These are phyloP conservation scores for Neonectria neomacrospora DNA, from an alignment of 2,329 filamentous ascomycete species.

Conservation along the genomic window DNA sequence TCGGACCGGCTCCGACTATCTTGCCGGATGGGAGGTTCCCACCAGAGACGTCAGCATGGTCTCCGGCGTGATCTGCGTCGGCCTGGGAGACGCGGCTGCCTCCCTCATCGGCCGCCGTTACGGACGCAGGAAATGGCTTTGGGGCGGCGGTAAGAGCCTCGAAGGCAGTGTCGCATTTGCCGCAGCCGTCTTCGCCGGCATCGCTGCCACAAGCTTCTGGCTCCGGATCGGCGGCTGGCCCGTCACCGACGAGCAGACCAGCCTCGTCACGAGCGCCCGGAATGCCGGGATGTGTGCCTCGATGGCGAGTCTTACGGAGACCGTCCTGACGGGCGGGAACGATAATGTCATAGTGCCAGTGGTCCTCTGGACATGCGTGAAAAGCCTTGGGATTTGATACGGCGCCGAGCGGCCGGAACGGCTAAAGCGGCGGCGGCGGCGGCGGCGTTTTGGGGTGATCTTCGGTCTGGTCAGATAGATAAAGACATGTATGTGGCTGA, in stretches of 20 bases:
- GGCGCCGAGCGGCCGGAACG: slow-evolving; percentile 3
- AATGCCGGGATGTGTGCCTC: slow-evolving; percentile 79
- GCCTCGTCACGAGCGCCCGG: slow-evolving; percentile 56
- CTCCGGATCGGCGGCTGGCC: slow-evolving; percentile 81
- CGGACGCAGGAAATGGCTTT: slow-evolving; percentile 91
- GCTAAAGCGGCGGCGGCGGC: neutral
- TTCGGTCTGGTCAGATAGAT: slow-evolving; percentile 22
- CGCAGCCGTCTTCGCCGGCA: slow-evolving; percentile 78
- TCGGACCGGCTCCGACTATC: slow-evolving; percentile 64
- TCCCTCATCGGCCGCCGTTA: slow-evolving; percentile 89
- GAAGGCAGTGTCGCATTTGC: slow-evolving; percentile 89
- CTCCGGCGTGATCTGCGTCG: slow-evolving; percentile 91
- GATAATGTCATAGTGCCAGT: slow-evolving; percentile 98
- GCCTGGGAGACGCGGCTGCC: slow-evolving; percentile 93
- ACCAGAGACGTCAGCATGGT: slow-evolving; percentile 88
- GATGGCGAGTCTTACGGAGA: slow-evolving; percentile 90
- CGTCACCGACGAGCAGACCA: slow-evolving; percentile 56
- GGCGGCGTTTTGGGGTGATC: slow-evolving; percentile 28
- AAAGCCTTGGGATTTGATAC: slow-evolving; percentile 72
- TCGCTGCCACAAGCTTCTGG: slow-evolving; percentile 78
- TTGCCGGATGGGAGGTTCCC: slow-evolving; percentile 79
- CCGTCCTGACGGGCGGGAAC: slow-evolving; percentile 94
- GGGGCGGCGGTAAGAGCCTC: slow-evolving; percentile 95
- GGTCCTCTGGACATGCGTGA: slow-evolving; percentile 90
- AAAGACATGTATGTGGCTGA: slow-evolving; percentile 14